These are phyloP conservation scores for Phytophthora parvispora DNA, from an alignment of 352 stramenopile genomes.

Conservation along the genomic window DNA sequence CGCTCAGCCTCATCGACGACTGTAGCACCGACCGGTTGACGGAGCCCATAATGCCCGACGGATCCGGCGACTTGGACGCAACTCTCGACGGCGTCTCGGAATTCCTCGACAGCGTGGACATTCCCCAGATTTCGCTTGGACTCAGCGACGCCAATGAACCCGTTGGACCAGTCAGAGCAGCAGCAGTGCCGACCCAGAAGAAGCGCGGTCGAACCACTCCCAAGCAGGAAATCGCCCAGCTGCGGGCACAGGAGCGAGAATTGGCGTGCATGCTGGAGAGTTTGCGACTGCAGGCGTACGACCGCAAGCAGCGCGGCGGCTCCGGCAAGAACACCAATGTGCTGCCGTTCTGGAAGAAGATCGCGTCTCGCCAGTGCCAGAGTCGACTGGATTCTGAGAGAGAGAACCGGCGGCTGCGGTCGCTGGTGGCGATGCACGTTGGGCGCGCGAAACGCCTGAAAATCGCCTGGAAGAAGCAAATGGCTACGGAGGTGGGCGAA, in stretches of 20 bases:
- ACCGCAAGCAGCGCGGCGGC: background rate
- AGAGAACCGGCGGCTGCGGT: conserved; percentile 31
- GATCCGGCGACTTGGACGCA: conserved; percentile 8
- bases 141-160: background rate
- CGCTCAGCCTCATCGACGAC: conserved; percentile 18
- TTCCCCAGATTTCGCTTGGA: background rate
- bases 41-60: background rate
- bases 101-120: conserved; percentile 9
- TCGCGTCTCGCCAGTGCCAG: conserved; percentile 25
- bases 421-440: conserved; percentile 21
- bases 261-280: conserved; percentile 22
- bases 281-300: conserved; percentile 16
- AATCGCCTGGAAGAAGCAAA: conserved; percentile 26
- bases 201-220: conserved; percentile 16
- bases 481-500: conserved; percentile 12
- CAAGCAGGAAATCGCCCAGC: conserved; percentile 30
- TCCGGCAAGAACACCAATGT: conserved; percentile 3
- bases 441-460: conserved; percentile 22
- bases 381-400: conserved; percentile 15
- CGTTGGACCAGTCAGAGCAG: background rate
- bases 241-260: conserved; percentile 23
- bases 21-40: conserved; percentile 8
- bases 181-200: background rate
- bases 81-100: conserved; percentile 4
- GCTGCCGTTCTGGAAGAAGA: conserved; percentile 35